These are phyloP conservation scores for Talaromyces marneffei DNA, from an alignment of 2,329 filamentous ascomycete genomes.

Conservation along the genomic window DNA sequence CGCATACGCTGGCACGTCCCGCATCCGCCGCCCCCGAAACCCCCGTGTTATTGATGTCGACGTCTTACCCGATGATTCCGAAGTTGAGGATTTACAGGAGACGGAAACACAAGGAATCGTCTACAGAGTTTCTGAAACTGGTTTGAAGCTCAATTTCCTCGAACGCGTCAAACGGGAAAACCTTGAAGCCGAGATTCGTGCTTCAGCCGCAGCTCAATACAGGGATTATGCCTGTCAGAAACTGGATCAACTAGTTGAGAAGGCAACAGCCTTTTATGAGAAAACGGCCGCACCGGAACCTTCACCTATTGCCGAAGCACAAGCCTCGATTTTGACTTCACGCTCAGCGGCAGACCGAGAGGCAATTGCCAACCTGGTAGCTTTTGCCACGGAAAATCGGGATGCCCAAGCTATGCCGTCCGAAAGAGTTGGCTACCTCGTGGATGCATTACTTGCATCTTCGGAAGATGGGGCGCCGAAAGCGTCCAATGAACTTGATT, in stretches of 20 bases:
- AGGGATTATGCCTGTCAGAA: constrained; percentile 22
- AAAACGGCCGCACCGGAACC: constrained; percentile 1
- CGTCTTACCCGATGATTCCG: constrained; percentile 52
- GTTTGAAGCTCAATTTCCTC: constrained; percentile 68
- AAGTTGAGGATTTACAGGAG: constrained; percentile 53
- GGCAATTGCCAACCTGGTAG: constrained; percentile 28
- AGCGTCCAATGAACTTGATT: constrained; percentile 25
- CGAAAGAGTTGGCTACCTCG: constrained; percentile 24
- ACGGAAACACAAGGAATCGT: constrained; percentile 57
- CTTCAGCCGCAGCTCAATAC: constrained; percentile 20
- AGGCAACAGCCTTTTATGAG: constrained; percentile 24
- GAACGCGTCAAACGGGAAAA: constrained; percentile 49
- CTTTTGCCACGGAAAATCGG: constrained; percentile 22
- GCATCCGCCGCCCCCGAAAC: constrained; percentile 30
- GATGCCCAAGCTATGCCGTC: constrained; percentile 15
- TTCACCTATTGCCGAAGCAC: constrained; percentile 19
- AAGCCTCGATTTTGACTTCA: constrained; percentile 21
- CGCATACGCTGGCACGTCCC: constrained; percentile 37
- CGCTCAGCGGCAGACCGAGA: constrained; percentile 28
- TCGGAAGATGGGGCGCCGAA: constrained; percentile 23
- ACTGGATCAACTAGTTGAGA: constrained; percentile 23
- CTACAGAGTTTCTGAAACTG: constrained; percentile 58
- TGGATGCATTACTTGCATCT: constrained; percentile 27
- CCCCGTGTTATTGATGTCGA: constrained; percentile 64
- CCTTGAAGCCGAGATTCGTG: constrained; percentile 18